phyloP scores from a whole-genome alignment of 2,329 filamentous ascomycete species.

The Orbilia blumenaviensis region DNA sequence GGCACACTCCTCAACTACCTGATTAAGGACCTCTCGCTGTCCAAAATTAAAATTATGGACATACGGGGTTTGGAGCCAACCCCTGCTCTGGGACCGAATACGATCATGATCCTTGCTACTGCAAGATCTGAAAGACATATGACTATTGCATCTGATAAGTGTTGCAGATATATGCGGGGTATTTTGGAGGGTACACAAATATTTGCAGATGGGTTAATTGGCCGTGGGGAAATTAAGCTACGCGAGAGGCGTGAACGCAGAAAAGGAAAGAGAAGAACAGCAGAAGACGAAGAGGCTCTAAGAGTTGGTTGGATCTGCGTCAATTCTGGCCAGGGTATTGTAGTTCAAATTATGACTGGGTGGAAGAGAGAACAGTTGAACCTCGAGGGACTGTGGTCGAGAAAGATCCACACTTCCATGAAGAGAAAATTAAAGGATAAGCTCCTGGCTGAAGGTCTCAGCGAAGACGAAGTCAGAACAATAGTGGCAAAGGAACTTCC shows the following conservation, averaged over 20 bases:
- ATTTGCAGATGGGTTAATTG: constrained; percentile 85
- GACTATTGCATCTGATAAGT: constrained; percentile 87
- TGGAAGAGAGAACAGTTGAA: constrained; percentile 74
- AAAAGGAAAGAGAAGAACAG: constrained; percentile 81
- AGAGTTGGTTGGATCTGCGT: constrained; percentile 97
- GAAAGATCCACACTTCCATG: constrained; percentile 61
- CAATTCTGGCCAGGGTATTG: constrained; percentile 75
- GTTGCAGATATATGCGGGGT: constrained; percentile 84
- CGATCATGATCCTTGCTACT: constrained; percentile 92
- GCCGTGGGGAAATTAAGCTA: constrained; percentile 88
- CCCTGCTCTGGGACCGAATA: constrained; percentile 83
- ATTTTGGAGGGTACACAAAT: constrained; percentile 26
- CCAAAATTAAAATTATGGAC: constrained; percentile 81
- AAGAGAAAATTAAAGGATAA: constrained; percentile 58
- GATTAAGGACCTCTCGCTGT: constrained; percentile 84
- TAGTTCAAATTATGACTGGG: constrained; percentile 77
- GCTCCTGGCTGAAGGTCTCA: constrained; percentile 20
- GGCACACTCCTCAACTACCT: constrained; percentile 77
- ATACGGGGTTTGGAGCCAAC: constrained; percentile 84
- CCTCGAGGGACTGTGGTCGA: constrained; percentile 71
- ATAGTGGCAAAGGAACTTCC: constrained; percentile 24
- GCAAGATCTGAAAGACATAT: constrained; percentile 92
- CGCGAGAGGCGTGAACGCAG: constrained; percentile 82
- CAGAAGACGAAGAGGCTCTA: constrained; percentile 75
- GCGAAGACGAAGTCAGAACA: constrained; percentile 17